phyloP scores from a whole-genome alignment of 177 flowering plant species.

The Vitis hybrid region DNA sequence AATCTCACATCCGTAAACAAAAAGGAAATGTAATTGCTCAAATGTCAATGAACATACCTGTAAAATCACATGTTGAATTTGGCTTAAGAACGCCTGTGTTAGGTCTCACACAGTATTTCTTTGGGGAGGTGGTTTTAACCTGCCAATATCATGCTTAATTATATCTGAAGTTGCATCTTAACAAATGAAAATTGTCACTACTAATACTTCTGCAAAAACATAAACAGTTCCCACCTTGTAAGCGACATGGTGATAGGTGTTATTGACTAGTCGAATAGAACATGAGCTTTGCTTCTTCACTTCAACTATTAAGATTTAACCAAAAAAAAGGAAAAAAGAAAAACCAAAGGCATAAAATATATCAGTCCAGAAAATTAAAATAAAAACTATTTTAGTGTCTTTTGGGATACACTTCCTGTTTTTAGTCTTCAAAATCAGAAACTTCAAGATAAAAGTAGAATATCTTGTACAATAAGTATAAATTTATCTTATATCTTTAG shows the following conservation, averaged over 20 bases:
- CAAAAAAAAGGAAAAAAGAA: not conserved
- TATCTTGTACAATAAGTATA: too few relatives aligned
- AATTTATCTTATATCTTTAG: too few relatives aligned
- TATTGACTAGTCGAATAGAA: constrained; percentile 38
- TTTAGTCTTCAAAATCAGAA: too few relatives aligned
- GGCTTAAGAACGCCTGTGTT: constrained; percentile 51
- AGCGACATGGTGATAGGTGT: constrained; percentile 44
- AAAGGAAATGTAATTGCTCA: not conserved
- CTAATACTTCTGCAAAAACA: not conserved
- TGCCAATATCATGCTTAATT: constrained; percentile 19
- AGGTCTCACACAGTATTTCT: constrained; percentile 60
- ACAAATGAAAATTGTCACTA: not conserved
- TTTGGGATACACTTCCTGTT: too few relatives aligned
- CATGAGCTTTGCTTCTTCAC: constrained; percentile 52
- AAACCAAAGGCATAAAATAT: not conserved
- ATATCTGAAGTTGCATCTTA: not conserved
- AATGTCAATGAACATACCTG: constrained; percentile 28
- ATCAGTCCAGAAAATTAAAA: too few relatives aligned
- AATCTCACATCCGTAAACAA: not conserved
- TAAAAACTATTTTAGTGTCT: too few relatives aligned
- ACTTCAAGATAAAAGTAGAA: too few relatives aligned
- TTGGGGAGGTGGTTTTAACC: constrained; percentile 66
- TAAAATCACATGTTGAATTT: constrained; percentile 42
- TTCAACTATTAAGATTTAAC: constrained; percentile 29
- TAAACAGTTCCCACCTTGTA: constrained; percentile 40